Base-by-base conservation (phyloP, 1,284 basidiomycete genomes). In the Cryptococcus amylolentus region DNA sequence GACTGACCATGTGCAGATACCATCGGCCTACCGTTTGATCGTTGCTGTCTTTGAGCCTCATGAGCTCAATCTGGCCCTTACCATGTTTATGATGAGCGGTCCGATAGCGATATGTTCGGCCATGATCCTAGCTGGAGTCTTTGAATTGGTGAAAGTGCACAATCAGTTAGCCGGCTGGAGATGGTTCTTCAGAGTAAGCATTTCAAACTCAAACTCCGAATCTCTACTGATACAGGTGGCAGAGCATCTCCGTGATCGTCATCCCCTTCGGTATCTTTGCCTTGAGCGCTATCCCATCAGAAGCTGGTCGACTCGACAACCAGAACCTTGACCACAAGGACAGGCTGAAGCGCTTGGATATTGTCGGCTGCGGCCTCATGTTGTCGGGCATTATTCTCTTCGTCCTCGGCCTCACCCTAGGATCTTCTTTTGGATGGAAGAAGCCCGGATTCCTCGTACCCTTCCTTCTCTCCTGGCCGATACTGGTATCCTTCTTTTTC, bases 131-230 rank as follows among this genome's bases (percentile, higher is more conserved):
- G 72, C 67, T 5, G 76, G 71, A 1, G 56, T 75, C 46, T 67
- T 77, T 62, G 67, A 66, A 43, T 68, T 76, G 67, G 68, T 79
- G 67, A 58, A 73, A 56, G 57, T 68, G 62, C 52, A 64, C 23
- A 64, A 75, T 48, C 67, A 77, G 59, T 61, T 76, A 61, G 52
- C 71, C 51, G 42, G 67, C 45, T 70, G 74, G 75, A 50, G 68
- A 31, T 72, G 79, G 78, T 70, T 79, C 71, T 69, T 80, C 70
- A 23, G 69, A 51, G 18, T 77, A 41, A 49, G 56, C 37, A 2
- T 14, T 39, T n/a, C 6, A 7, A 13, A 14, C 16, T 16, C 14
- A 35, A 12, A 6, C 26, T 14, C 7, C 27, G n/a, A 61, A 57
- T 9, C 18, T 46, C 48, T 55, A 18, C 28, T 46, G 13, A 16